A percentile compares a stretch with the other conserved stretches of the same genome.
Evolutionary conservation across 352 stramenopile genomes (phyloP).

Genomic region (Phytophthora pseudosyringae): DNA sequence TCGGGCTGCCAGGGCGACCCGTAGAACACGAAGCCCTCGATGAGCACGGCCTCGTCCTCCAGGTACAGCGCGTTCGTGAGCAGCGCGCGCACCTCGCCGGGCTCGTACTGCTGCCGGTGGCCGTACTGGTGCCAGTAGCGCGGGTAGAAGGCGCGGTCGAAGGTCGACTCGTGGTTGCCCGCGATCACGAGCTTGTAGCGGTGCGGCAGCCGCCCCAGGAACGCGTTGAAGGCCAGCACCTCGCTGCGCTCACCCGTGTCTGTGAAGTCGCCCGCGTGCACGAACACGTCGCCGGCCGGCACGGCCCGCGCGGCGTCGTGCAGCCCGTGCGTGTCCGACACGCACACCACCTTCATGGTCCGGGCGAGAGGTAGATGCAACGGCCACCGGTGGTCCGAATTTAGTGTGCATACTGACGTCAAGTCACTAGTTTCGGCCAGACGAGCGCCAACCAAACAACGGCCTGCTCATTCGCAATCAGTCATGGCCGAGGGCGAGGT

Average conservation of each 20-base stretch:
- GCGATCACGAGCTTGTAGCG: conserved; percentile 81
- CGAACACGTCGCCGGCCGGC: conserved; percentile 82
- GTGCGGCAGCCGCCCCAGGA: conserved; percentile 71
- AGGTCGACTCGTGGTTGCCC: conserved; percentile 87
- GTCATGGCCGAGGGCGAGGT: conserved; percentile 23
- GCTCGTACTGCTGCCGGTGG: conserved; percentile 68
- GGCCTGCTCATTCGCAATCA: background rate
- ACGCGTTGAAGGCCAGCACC: conserved; percentile 74
- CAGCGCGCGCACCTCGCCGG: conserved; percentile 68
- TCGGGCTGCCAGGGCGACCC: conserved; percentile 84
- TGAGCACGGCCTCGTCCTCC: conserved; percentile 73
- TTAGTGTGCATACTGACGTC: too few relatives aligned
- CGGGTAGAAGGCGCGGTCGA: conserved; percentile 74
- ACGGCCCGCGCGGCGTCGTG: conserved; percentile 72
- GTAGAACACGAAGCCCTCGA: conserved; percentile 82
- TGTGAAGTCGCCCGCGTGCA: conserved; percentile 92
- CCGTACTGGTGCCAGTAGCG: conserved; percentile 78
- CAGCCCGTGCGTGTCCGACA: conserved; percentile 81
- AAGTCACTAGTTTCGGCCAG: too few relatives aligned
- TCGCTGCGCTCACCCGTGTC: conserved; percentile 73
- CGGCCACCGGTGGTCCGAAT: too few relatives aligned
- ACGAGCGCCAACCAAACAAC: conserved; percentile 4
- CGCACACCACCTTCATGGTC: conserved; percentile 68
- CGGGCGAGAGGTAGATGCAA: background rate
- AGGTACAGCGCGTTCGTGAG: conserved; percentile 83